A percentile compares a stretch with the other conserved stretches of the same genome.
Evolutionary conservation across 1,284 basidiomycete species (phyloP).

Genomic region (Trichosporon coremiiforme): DNA sequence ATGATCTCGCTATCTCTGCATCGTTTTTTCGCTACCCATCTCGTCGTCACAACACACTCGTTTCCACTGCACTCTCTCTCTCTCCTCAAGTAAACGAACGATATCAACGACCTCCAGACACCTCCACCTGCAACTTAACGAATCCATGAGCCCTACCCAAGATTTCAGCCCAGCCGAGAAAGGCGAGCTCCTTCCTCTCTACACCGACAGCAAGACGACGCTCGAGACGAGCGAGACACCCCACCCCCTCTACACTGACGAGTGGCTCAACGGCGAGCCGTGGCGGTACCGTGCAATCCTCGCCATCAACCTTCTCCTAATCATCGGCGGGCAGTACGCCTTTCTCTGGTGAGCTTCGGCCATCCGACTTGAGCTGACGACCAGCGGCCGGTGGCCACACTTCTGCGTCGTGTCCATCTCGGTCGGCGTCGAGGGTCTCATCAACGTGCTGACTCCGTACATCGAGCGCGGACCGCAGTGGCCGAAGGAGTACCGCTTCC

Average conservation of each 20-base stretch:
- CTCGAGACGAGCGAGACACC: background rate
- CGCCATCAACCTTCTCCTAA: background rate
- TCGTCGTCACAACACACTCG: background rate
- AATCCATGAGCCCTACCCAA: background rate
- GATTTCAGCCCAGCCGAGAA: background rate
- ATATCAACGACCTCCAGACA: no score
- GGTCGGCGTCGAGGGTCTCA: background rate
- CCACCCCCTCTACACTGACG: background rate
- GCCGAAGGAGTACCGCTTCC: background rate
- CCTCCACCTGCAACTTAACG: background rate
- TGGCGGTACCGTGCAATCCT: background rate
- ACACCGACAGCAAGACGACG: background rate
- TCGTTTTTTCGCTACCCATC: background rate
- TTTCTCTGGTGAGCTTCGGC: background rate
- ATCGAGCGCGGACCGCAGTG: background rate
- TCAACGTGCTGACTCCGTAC: slow-evolving; percentile 4
- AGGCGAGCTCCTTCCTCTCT: background rate
- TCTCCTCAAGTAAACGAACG: background rate
- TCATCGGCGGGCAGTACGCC: background rate
- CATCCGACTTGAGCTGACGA: background rate
- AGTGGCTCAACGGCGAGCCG: background rate
- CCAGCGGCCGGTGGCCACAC: background rate
- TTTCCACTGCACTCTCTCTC: background rate
- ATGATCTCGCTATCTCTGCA: background rate
- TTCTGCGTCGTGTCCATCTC: background rate